Conservation (phyloP, 305 asterid species). For the Ilex paraguariensis region DNA sequence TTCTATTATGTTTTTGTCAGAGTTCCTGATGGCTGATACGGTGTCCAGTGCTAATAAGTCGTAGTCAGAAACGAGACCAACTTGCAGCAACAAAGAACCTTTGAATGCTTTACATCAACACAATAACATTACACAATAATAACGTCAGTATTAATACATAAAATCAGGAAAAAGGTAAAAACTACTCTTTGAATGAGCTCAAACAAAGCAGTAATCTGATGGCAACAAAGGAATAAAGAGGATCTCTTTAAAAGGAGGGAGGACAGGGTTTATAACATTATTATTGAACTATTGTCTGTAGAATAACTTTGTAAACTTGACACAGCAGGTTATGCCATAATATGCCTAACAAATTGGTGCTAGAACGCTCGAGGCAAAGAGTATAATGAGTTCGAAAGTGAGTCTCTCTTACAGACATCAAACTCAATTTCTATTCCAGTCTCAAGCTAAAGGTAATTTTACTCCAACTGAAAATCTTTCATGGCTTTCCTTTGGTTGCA, state of each 20-base stretch:
- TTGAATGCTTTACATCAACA: neutral
- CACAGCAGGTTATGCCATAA: no score
- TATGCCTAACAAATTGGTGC: no score
- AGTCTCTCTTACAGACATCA: no score
- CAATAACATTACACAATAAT: conserved; percentile 6
- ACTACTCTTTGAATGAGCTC: neutral
- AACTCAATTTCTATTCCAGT: no score
- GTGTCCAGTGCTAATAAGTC: conserved; percentile 81
- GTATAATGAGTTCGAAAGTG: no score
- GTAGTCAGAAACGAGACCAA: conserved; percentile 79
- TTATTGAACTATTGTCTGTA: no score
- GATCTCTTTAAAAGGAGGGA: neutral
- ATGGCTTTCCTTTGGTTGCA: no score
- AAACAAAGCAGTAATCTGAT: neutral
- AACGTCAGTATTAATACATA: neutral
- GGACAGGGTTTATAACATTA: no score
- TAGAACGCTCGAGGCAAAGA: no score
- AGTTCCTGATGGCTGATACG: conserved; percentile 46
- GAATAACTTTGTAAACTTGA: no score
- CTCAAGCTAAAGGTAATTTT: no score
- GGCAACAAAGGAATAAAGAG: neutral
- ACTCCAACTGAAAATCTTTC: no score
- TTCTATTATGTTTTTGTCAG: neutral
- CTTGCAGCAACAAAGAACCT: conserved; percentile 34
- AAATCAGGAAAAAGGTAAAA: conserved; percentile 4